These are phyloP conservation scores for Arthrobotrys conoides DNA, from an alignment of 2,329 filamentous ascomycete species.

Conservation along the genomic window DNA sequence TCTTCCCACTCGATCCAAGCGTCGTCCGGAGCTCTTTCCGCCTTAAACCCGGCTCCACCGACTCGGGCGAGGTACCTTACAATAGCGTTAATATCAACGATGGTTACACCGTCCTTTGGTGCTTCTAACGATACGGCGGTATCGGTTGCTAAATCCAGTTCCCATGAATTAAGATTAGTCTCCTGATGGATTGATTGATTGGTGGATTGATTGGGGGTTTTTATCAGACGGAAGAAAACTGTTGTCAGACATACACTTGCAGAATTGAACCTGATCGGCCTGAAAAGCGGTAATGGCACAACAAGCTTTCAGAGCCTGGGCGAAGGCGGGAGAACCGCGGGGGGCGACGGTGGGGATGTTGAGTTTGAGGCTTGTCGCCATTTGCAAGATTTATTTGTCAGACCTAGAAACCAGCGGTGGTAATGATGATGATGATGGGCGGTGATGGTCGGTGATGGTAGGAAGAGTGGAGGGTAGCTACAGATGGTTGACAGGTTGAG, in stretches of 20 bases:
- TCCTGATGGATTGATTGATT: too few relatives aligned
- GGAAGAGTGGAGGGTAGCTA: too few relatives aligned
- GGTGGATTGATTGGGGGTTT: too few relatives aligned
- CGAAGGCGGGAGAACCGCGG: conserved; percentile 63
- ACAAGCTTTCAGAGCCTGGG: conserved; percentile 64
- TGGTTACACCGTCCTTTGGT: conserved; percentile 62
- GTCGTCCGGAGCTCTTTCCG: conserved; percentile 61
- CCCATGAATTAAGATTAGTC: too few relatives aligned
- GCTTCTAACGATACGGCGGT: conserved; percentile 62
- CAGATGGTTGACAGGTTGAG: too few relatives aligned
- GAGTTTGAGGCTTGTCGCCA: conserved; percentile 63
- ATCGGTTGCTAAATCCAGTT: conserved; percentile 49
- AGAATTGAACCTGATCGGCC: conserved; percentile 63
- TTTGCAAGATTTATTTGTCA: conserved; percentile 17
- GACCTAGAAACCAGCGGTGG: background rate
- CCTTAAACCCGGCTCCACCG: conserved; percentile 62
- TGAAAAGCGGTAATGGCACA: conserved; percentile 63
- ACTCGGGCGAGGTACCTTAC: conserved; percentile 63
- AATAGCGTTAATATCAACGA: conserved; percentile 64
- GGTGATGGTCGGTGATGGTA: background rate
- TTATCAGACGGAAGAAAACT: background rate
- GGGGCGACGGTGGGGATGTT: conserved; percentile 64
- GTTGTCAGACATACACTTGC: conserved; percentile 61
- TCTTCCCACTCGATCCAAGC: conserved; percentile 65
- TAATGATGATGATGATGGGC: background rate